Conservation (phyloP, 139 green algal genomes). For the Tetraselmis striata region DNA sequence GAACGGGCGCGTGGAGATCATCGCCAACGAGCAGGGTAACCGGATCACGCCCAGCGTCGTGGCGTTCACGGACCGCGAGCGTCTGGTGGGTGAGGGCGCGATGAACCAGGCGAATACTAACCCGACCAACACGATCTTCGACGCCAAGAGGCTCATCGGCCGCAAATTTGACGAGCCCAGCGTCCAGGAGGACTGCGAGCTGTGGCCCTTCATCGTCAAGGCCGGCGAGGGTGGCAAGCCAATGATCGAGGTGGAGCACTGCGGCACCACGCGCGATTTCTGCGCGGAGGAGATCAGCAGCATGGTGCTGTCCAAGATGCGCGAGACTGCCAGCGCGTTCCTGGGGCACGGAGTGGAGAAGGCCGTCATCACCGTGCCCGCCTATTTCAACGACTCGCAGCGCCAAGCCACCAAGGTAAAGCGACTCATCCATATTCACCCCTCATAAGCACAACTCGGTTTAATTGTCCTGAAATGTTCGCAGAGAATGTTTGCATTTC, state of each 20-base stretch:
- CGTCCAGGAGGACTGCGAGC: background rate
- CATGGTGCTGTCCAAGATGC: conserved; percentile 2
- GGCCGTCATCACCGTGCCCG: conserved; percentile 37
- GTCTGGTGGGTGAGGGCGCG: conserved; percentile 72
- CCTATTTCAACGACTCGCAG: conserved; percentile 36
- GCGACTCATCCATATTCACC: too few relatives aligned
- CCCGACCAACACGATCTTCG: background rate
- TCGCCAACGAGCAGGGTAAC: conserved; percentile 96
- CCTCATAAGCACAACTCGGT: too few relatives aligned
- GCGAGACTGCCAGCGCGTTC: conserved; percentile 16
- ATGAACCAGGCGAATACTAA: conserved; percentile 4
- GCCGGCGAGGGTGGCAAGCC: background rate
- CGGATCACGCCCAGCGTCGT: conserved; percentile 99
- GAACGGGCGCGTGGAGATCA: conserved; percentile 58
- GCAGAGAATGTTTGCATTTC: too few relatives aligned
- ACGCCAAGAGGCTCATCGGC: conserved; percentile 6
- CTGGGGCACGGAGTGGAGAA: conserved; percentile 18
- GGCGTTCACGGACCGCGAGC: conserved; percentile 95
- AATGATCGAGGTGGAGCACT: background rate
- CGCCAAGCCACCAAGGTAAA: conserved; percentile 27
- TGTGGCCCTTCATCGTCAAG: conserved; percentile 11
- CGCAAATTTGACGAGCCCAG: background rate
- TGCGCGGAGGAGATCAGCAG: conserved; percentile 5
- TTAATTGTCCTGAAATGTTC: too few relatives aligned
- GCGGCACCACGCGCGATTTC: background rate